Evolutionary conservation across 2,329 filamentous ascomycete genomes (phyloP).

Genomic region (Xylogone sp.): DNA sequence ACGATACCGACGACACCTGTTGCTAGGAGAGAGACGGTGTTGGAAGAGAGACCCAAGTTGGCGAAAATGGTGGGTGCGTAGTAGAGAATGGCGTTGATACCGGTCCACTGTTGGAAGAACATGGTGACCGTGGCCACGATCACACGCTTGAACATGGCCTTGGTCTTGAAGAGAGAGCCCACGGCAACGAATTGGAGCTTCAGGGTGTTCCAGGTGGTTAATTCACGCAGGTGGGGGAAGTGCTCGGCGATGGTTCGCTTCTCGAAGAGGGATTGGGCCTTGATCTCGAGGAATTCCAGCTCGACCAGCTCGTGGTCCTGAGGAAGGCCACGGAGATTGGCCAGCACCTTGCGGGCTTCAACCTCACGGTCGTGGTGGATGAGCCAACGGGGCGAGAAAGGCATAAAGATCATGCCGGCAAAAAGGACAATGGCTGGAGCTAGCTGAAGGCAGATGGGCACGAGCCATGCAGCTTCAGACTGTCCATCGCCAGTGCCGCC

Average conservation of each 20-base stretch:
- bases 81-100: slow-evolving; percentile 38
- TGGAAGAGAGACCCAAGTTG: slow-evolving; percentile 39
- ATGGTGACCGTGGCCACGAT: slow-evolving; percentile 59
- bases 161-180: slow-evolving; percentile 58
- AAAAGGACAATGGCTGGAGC: slow-evolving; percentile 63
- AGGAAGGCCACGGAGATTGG: slow-evolving; percentile 58
- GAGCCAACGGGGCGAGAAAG: slow-evolving; percentile 74
- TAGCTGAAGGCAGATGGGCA: slow-evolving; percentile 70
- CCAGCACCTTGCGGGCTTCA: slow-evolving; percentile 61
- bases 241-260: slow-evolving; percentile 64
- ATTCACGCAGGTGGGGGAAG: slow-evolving; percentile 61
- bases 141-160: slow-evolving; percentile 64
- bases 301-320: slow-evolving; percentile 64
- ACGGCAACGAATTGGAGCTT: slow-evolving; percentile 69
- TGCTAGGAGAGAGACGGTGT: slow-evolving; percentile 55
- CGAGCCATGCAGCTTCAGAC: slow-evolving; percentile 67
- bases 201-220: slow-evolving; percentile 58
- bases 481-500: slow-evolving; percentile 57
- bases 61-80: slow-evolving; percentile 47
- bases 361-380: slow-evolving; percentile 65
- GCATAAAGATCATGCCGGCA: slow-evolving; percentile 74
- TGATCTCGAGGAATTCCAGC: slow-evolving; percentile 79
- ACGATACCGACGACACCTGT: slow-evolving; percentile 70
- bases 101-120: slow-evolving; percentile 54
- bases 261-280: slow-evolving; percentile 74